Conservation (phyloP, 345 rosid genomes). For the Murraya paniculata region DNA sequence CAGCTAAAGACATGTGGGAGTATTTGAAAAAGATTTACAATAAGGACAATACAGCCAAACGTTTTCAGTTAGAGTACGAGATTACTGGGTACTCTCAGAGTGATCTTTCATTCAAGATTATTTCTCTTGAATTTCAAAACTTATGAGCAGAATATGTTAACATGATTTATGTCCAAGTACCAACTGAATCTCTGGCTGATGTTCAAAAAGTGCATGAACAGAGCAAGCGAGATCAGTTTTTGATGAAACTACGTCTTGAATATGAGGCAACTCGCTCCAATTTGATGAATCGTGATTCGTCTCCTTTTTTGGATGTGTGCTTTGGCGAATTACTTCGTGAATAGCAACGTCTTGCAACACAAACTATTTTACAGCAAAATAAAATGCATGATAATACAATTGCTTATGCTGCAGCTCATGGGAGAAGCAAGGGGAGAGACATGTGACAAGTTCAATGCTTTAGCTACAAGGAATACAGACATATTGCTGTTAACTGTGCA, state of each 20-base stretch:
- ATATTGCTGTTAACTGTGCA: background rate
- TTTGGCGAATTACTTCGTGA: constrained; percentile 3
- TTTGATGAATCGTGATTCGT: background rate
- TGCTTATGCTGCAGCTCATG: background rate
- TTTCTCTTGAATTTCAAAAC: constrained; percentile 2
- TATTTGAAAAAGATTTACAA: constrained; percentile 5
- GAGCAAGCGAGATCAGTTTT: constrained; percentile 13
- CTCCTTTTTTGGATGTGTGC: constrained; percentile 8
- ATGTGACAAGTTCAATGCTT: background rate
- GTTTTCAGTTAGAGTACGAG: constrained; percentile 3
- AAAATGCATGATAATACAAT: too few species aligned
- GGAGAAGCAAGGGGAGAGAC: background rate
- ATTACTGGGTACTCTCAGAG: background rate
- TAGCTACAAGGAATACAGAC: background rate
- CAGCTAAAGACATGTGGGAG: background rate
- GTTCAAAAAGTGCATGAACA: constrained; percentile 4
- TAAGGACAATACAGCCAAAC: background rate
- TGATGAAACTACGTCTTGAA: constrained; percentile 11
- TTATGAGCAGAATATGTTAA: background rate
- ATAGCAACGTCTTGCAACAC: background rate
- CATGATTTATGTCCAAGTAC: background rate
- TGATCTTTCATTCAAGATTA: constrained; percentile 19
- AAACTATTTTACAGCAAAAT: too few species aligned
- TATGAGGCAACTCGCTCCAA: background rate
- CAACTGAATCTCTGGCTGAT: background rate